Conservation (phyloP, 345 rosid species). For the Linum tenue region DNA sequence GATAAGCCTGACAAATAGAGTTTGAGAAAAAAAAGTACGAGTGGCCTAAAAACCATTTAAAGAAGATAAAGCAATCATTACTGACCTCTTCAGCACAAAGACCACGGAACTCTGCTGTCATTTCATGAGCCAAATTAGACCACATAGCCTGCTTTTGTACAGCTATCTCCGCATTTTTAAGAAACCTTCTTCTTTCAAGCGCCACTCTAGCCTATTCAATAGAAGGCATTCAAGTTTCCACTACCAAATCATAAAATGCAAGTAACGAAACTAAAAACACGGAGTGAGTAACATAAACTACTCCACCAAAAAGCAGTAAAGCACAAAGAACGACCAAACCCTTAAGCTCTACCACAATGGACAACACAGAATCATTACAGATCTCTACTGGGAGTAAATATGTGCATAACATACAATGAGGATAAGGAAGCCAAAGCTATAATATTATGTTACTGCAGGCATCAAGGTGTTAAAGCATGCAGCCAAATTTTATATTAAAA, state of each 20-base stretch:
- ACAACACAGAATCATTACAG: not conserved
- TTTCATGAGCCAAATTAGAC: slow-evolving; percentile 98
- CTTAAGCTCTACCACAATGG: not conserved
- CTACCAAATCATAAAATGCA: slow-evolving; percentile 8
- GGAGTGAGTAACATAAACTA: not conserved
- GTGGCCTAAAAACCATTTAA: slow-evolving; percentile 1
- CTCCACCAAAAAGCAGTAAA: not conserved
- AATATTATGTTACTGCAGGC: not conserved
- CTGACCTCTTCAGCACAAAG: slow-evolving; percentile 99
- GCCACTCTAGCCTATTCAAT: slow-evolving; percentile 83
- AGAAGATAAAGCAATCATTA: slow-evolving; percentile 8
- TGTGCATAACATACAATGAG: not conserved
- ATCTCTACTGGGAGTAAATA: not conserved
- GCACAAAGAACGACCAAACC: too few species aligned
- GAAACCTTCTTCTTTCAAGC: slow-evolving; percentile 88
- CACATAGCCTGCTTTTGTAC: slow-evolving; percentile 97
- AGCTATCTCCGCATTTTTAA: slow-evolving; percentile 86
- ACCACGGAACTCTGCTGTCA: slow-evolving; percentile 99
- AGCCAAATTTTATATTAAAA: not conserved
- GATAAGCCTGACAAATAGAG: slow-evolving; percentile 66
- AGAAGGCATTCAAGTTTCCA: slow-evolving; percentile 12
- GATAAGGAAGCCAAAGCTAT: not conserved
- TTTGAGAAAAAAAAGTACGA: slow-evolving; percentile 15
- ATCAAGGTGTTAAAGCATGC: not conserved
- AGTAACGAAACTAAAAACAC: not conserved